Evolutionary conservation across 2,329 filamentous ascomycete species (phyloP).

Genomic region (Arthroderma sp.): DNA sequence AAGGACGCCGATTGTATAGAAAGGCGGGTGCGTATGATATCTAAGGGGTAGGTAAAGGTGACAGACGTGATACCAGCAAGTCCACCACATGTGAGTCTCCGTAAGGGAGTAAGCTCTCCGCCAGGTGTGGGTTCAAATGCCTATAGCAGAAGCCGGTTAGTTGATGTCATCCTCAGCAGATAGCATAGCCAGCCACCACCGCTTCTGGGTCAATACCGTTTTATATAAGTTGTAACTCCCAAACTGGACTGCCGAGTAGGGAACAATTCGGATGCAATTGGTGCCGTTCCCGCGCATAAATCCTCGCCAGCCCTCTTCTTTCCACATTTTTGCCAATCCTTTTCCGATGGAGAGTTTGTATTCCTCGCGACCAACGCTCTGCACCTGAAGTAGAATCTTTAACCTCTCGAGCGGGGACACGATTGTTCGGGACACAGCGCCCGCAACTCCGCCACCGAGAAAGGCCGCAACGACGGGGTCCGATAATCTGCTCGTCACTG

Average conservation of each 20-base stretch:
- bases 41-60: slow-evolving; percentile 85
- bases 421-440: slow-evolving; percentile 93
- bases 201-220: slow-evolving; percentile 45
- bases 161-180: neutral
- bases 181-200: neutral
- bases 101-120: slow-evolving; percentile 58
- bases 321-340: slow-evolving; percentile 89
- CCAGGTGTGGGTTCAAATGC: slow-evolving; percentile 54
- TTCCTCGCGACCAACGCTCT: slow-evolving; percentile 78
- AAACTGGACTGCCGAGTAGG: slow-evolving; percentile 96
- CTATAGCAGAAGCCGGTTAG: neutral
- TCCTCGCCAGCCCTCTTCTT: slow-evolving; percentile 88
- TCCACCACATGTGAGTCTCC: slow-evolving; percentile 78
- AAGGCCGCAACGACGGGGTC: slow-evolving; percentile 82
- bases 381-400: slow-evolving; percentile 96
- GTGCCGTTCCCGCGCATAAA: slow-evolving; percentile 98
- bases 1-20: slow-evolving; percentile 98
- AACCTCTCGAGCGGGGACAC: slow-evolving; percentile 91
- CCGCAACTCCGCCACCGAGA: slow-evolving; percentile 83
- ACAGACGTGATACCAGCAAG: slow-evolving; percentile 92
- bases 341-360: slow-evolving; percentile 88
- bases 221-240: slow-evolving; percentile 98
- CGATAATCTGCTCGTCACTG: slow-evolving; percentile 42
- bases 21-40: slow-evolving; percentile 89
- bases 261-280: slow-evolving; percentile 95